Evolutionary conservation across 768 basidiomycete genomes (phyloP), one percentile per base, ranked within the genome.

Genomic region (Pisolithus microcarpus): DNA sequence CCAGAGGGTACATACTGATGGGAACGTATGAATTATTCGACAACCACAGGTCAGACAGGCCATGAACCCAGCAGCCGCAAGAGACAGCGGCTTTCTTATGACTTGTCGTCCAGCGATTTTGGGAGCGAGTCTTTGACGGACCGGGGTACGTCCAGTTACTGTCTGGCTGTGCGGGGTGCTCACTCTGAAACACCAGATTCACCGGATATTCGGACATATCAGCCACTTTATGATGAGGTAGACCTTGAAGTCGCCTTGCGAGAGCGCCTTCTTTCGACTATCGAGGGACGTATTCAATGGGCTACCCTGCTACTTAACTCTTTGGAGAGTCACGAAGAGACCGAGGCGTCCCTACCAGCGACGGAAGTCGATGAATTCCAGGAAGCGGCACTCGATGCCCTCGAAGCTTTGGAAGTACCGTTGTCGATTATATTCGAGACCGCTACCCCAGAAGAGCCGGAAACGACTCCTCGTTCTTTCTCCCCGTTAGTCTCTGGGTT

Each of bases 201-300:
- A 36, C 49, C 40, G 26, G 54, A 53, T 15, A 42, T 46, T 38
- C 40, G 57, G 19, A 42, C 60, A 26, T 50, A 49, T 52, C 60
- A 48, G 16, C 43, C 56, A 43, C 51, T 68, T 38, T 34, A 45
- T 2, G 70, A 77, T 37, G 76, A 78, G 51, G 49, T 78, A 2
- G 65, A 71, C 55, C 58, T 75, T 36, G 76, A 78, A 52, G 66
- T 78, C 18, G 61, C 69, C 18, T 56, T 78, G 18, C 67, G 75
- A 37, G 58, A 71, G 50, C 67, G 74, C 19, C 61, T 78, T 42
- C 63, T 63, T 10, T 65, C 65, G n/a, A 72, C 74, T 9, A 62
- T 75, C 2, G 65, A 74, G 50, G 72, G 75, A 19, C 69, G 77
- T 24, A 65, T 78, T 15, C 68, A 71, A 37, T 77, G 76, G 76